Base-by-base conservation (phyloP, 768 basidiomycete species). In the Xanthoconium stramineum region DNA sequence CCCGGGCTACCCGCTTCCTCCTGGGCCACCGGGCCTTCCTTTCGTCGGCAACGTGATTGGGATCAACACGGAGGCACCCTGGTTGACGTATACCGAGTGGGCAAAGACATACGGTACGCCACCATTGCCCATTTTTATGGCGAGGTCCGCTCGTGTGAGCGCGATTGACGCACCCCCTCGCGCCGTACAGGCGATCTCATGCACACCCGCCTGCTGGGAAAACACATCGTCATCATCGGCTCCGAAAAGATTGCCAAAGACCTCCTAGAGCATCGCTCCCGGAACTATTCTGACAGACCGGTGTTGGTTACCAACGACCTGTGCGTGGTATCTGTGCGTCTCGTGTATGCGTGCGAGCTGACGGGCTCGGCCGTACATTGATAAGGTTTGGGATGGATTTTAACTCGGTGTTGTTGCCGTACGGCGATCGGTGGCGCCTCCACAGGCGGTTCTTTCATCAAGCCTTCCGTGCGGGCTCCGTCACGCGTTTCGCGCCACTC, bases 241-340 rank as follows among this genome's bases (percentile, higher is more conserved):
- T 74, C 74, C 13, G 69, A 69, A 38, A 73, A 74, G 57, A 71
- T 73, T 24, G 77, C 73, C 3, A 61, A 69, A 20, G 80, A 80
- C 52, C 71, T 83, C 14, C 71, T 83, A 38, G 80, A 82, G 39
- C 59, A 68, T 36, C 75, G 78, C 10, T 76, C 78, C 3, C 62
- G 58, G 12, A 75, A 79, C 44, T 82, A 81, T 58, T 81, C 81
- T 6, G 80, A 79, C 62, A 72, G 83, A n/a, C 81, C 81, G 6
- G 53, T 8, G 6, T 42, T 67, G 28, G 50, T 63, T 20, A 64
- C 55, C 2, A 58, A 55, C 4, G 40, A 58, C 8, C 14, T 60
- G 62, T 70, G 19, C 46, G 59, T 42, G 24, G 29, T 5, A 14
- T 13, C 10, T 6, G 20, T 3, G 6, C 5, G 33, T 6, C 3